These are phyloP conservation scores for Geosmithia flava DNA, from an alignment of 2,329 filamentous ascomycete genomes.

Conservation along the genomic window DNA sequence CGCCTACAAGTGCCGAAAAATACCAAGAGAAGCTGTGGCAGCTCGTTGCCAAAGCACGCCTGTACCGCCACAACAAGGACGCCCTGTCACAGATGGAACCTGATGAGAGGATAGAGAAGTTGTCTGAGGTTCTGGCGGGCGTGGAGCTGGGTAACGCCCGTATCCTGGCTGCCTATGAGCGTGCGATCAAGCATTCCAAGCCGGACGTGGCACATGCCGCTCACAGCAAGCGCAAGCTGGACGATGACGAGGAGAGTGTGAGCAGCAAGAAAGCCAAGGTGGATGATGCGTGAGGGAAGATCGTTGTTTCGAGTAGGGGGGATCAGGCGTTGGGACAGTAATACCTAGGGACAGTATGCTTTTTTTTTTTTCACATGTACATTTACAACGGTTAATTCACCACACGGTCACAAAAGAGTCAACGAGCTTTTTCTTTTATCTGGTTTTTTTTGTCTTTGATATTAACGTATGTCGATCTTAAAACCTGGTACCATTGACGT, in stretches of 20 bases:
- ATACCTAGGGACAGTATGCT: not conserved
- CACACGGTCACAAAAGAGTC: not conserved
- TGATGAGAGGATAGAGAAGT: slow-evolving; percentile 56
- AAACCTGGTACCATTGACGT: slow-evolving; percentile 20
- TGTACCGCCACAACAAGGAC: slow-evolving; percentile 66
- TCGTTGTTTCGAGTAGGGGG: not conserved
- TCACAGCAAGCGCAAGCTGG: slow-evolving; percentile 35
- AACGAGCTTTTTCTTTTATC: not conserved
- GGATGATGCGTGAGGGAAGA: slow-evolving; percentile 14
- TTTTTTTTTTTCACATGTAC: not conserved
- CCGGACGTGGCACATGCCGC: slow-evolving; percentile 1
- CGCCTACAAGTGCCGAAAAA: slow-evolving; percentile 40
- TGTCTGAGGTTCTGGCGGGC: slow-evolving; percentile 54
- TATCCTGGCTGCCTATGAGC: slow-evolving; percentile 38
- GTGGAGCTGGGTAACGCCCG: slow-evolving; percentile 65
- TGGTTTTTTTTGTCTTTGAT: not conserved
- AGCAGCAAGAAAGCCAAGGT: slow-evolving; percentile 33
- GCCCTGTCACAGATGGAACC: slow-evolving; percentile 56
- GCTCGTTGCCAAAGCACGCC: slow-evolving; percentile 61
- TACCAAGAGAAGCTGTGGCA: slow-evolving; percentile 60
- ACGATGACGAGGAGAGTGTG: slow-evolving; percentile 11
- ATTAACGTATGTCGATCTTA: not conserved
- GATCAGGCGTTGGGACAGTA: not conserved
- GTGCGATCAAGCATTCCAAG: slow-evolving; percentile 15
- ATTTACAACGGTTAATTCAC: not conserved